Evolutionary conservation across 805 yeast genomes (phyloP), one percentile per base, ranked within the genome.

Genomic region (Yamadazyma tumulicola): DNA sequence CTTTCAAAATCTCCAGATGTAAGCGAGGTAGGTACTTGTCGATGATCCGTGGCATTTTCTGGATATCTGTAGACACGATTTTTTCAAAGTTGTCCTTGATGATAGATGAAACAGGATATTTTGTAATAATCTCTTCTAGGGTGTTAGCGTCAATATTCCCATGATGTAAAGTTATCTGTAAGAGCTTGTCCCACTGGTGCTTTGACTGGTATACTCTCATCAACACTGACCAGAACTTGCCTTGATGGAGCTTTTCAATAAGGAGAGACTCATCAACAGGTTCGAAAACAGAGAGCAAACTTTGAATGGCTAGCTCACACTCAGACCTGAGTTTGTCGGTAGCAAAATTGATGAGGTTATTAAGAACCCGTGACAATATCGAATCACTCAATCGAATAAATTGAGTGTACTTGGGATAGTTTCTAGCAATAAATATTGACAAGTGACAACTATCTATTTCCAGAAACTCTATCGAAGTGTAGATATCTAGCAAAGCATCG

Each of bases 391-490:
- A 55, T 28, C 86, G 68, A 8, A 91, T 69, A 42, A 85, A 89
- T 56, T 91, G 98, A 9, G 76, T 68, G 54, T 84, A 91, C 52
- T 91, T 93, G 2, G 96, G 82, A 42, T 81, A 77, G 51, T 85
- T 89, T 38, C 91, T 59, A 0, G 91, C 85, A 21, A 91, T 57
- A 50, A 91, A 93, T 3, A 86, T 74, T 2, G 85, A 70, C 32
- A 85, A 54, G 5, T 57, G 50, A 27, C 66, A 55, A 10, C 46
- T 39, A 21, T 59, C 66, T 4, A 19, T 32, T 4, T 47, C 47
- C 4, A 39, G 20, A 32, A 64, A 60, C 4, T 45, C 42, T 34
- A 64, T 55, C 4, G 58, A 64, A 3, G 67, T 66, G 45, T 74
- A 70, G 2, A 80, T 58, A 33, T 83, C 85, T 11, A 85, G 52